phyloP scores from a whole-genome alignment of 495 filamentous ascomycete genomes.

The Aspergillus ostianus region DNA sequence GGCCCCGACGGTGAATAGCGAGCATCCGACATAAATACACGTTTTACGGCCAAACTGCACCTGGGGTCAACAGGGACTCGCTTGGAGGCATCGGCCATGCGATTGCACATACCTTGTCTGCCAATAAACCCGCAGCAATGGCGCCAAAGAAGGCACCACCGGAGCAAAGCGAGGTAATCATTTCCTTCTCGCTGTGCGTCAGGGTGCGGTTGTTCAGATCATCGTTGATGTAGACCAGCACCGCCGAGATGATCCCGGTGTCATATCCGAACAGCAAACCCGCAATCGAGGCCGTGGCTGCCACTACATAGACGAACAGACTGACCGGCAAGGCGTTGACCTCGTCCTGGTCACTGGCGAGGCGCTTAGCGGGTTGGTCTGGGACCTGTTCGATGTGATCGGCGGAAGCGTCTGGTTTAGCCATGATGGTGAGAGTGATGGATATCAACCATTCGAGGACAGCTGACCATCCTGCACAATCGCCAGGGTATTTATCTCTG shows the following conservation, averaged over 20 bases:
- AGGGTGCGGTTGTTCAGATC: slow-evolving; percentile 28
- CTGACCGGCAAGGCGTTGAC: slow-evolving; percentile 14
- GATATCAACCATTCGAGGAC: neutral
- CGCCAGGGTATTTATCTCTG: neutral
- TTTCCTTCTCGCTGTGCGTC: slow-evolving; percentile 39
- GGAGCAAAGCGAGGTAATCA: slow-evolving; percentile 48
- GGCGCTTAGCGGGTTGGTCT: neutral
- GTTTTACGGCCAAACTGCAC: slow-evolving; percentile 45
- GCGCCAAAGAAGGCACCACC: slow-evolving; percentile 52
- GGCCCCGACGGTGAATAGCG: slow-evolving; percentile 47
- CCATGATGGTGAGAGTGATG: neutral
- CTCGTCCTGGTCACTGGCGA: neutral
- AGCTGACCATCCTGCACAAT: neutral
- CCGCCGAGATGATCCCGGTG: slow-evolving; percentile 48
- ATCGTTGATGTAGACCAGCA: slow-evolving; percentile 39
- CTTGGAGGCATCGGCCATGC: neutral
- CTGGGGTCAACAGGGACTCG: neutral
- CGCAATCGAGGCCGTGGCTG: slow-evolving; percentile 35
- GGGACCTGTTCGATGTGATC: slow-evolving; percentile 9
- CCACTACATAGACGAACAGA: slow-evolving; percentile 36
- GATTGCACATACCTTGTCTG: slow-evolving; percentile 33
- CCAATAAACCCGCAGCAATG: slow-evolving; percentile 50
- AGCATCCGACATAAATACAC: slow-evolving; percentile 49
- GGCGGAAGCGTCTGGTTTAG: neutral
- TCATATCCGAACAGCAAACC: slow-evolving; percentile 47